phyloP scores from a whole-genome alignment of 106 monocot species.

The Amphibolis antarctica region DNA sequence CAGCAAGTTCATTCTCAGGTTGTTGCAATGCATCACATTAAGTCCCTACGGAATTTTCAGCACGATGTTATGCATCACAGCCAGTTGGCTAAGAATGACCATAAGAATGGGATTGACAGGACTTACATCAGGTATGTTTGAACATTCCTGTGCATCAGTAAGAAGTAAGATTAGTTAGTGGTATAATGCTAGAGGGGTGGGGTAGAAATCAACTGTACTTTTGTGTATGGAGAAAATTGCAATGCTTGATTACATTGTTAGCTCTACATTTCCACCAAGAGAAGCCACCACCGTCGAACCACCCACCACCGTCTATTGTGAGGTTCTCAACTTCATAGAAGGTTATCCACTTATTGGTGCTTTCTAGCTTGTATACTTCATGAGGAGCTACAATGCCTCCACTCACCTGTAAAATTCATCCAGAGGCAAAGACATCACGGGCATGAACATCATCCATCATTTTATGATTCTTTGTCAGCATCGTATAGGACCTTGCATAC shows the following conservation, averaged over 20 bases:
- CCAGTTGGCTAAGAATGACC: background rate
- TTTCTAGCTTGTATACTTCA: no score
- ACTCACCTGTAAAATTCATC: no score
- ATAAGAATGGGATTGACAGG: no score
- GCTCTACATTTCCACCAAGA: slow-evolving; percentile 9
- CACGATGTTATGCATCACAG: background rate
- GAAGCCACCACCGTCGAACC: slow-evolving; percentile 12
- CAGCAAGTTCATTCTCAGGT: slow-evolving; percentile 1
- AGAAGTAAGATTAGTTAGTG: background rate
- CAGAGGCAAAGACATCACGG: no score
- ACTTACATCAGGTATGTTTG: no score
- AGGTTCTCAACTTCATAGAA: background rate
- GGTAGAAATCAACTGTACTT: background rate
- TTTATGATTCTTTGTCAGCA: no score
- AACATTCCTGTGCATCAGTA: background rate
- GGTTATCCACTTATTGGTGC: no score
- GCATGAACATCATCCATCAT: no score
- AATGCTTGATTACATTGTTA: slow-evolving; percentile 2
- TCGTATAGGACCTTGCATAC: no score
- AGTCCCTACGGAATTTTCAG: slow-evolving; percentile 2
- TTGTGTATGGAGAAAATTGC: background rate
- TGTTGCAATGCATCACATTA: slow-evolving; percentile 3
- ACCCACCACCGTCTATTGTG: slow-evolving; percentile 7
- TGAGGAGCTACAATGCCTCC: no score
- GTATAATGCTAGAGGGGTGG: no score